Evolutionary conservation across 345 rosid genomes (phyloP), one percentile per base, ranked within the genome.

Genomic region (Pistacia vera): DNA sequence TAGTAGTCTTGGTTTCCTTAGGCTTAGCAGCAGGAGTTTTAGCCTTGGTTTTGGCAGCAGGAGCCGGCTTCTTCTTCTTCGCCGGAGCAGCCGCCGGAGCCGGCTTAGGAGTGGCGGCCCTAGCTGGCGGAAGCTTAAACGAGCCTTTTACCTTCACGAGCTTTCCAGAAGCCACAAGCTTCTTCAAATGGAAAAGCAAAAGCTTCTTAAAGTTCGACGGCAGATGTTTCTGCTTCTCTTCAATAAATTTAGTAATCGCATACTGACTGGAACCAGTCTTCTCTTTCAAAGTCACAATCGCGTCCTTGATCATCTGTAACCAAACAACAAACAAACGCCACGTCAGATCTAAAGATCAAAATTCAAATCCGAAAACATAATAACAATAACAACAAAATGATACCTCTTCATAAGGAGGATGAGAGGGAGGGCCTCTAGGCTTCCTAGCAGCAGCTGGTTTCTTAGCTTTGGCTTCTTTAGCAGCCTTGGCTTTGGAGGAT

Each of bases 251-350:
- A 33, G 93, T 80, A 75, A 94, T 94, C 41, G 98, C 98, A 68
- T 89, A 85, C 82, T 92, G 97, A 61, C 98, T 94, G 48, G 98
- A 94, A 68, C 98, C 98, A 5, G 86, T 90, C 83, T 83, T 94
- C 81, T 94, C 98, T 78, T 94, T 92, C 85, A 94, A 68, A 8
- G 89, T 83, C 16, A 81, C 77, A 11, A 94, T 90, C 1, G 97
- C 95, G 0, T 91, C 93, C 63, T 86, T 91, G 1, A 93, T 82
- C 98, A 93, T 93, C 98, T 93, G 78, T 13, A 80, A 78, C 18
- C 2, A 66, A 25, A 48, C 63, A 56, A 2, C 33, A 55, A 11
- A 36, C 49, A 54, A 22, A 17, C 35, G 22, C 58, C 35, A 25
- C 36, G 67, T 81, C 87, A 84, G 74, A 83, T 68, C 80, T 20